Evolutionary conservation across 768 basidiomycete genomes (phyloP).

Genomic region (Phaeotremella skinneri): DNA sequence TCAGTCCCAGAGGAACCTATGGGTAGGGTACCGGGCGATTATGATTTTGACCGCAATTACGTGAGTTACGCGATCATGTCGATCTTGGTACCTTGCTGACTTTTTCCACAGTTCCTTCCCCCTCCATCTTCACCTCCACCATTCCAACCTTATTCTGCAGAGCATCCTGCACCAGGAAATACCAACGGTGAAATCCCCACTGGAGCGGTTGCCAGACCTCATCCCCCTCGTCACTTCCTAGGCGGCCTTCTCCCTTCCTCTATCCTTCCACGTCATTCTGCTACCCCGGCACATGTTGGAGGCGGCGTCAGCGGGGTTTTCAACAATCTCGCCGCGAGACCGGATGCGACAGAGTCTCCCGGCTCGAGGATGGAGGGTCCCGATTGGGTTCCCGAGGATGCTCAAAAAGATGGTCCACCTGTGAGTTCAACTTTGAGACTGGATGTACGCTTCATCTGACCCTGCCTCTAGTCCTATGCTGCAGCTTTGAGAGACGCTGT

Average conservation of each 20-base stretch:
- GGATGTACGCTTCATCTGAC: neutral
- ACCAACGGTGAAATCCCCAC: constrained; percentile 48
- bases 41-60: constrained; percentile 51
- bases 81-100: constrained; percentile 14
- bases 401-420: constrained; percentile 78
- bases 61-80: constrained; percentile 24
- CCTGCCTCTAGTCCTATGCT: constrained; percentile 66
- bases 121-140: constrained; percentile 47
- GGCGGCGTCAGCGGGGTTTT: constrained; percentile 88
- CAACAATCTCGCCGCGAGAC: constrained; percentile 89
- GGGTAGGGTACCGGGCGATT: constrained; percentile 43
- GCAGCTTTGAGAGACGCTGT: constrained; percentile 84
- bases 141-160: constrained; percentile 44
- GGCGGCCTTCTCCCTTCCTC: constrained; percentile 42
- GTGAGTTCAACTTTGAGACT: constrained; percentile 59
- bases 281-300: constrained; percentile 3
- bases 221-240: constrained; percentile 59
- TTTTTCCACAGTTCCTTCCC: constrained; percentile 34
- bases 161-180: constrained; percentile 47
- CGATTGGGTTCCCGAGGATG: constrained; percentile 71
- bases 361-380: constrained; percentile 50
- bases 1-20: constrained; percentile 1
- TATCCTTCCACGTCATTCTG: constrained; percentile 27
- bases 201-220: constrained; percentile 49
- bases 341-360: constrained; percentile 54